Percentiles rank a stretch among this genome's conserved stretches.
These are phyloP conservation scores for Iberis pinnata DNA, from an alignment of 345 rosid species.

Conservation along the genomic window DNA sequence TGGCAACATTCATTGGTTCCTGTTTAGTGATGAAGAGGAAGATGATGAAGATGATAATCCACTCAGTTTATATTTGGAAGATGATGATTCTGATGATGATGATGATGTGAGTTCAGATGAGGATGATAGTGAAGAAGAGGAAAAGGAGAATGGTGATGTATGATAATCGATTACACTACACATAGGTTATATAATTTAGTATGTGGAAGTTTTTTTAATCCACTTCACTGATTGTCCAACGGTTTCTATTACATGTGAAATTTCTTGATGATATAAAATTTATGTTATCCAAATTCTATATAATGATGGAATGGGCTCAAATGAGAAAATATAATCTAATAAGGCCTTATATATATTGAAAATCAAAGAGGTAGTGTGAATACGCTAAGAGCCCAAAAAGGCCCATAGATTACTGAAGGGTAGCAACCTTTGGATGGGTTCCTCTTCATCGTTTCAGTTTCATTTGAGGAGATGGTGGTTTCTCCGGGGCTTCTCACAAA, in stretches of 20 bases:
- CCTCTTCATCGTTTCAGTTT: neutral
- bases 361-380: too few species aligned
- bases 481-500: constrained; percentile 16
- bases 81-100: neutral
- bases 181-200: too few species aligned
- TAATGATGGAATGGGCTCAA: too few species aligned
- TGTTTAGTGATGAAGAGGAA: constrained; percentile 25
- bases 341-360: too few species aligned
- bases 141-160: constrained; percentile 10
- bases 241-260: too few species aligned
- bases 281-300: too few species aligned
- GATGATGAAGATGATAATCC: neutral
- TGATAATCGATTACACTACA: neutral
- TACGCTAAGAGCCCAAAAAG: neutral
- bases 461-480: constrained; percentile 17
- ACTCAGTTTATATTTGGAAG: neutral
- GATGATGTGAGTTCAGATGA: constrained; percentile 22
- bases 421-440: neutral
- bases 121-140: constrained; percentile 22
- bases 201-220: too few species aligned
- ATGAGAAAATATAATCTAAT: too few species aligned
- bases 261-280: too few species aligned
- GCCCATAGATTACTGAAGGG: neutral
- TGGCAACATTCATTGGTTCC: constrained; percentile 6
- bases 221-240: too few species aligned